These are phyloP conservation scores for Taphrina wiesneri DNA, from an alignment of 1,139 yeast genomes.

Conservation along the genomic window DNA sequence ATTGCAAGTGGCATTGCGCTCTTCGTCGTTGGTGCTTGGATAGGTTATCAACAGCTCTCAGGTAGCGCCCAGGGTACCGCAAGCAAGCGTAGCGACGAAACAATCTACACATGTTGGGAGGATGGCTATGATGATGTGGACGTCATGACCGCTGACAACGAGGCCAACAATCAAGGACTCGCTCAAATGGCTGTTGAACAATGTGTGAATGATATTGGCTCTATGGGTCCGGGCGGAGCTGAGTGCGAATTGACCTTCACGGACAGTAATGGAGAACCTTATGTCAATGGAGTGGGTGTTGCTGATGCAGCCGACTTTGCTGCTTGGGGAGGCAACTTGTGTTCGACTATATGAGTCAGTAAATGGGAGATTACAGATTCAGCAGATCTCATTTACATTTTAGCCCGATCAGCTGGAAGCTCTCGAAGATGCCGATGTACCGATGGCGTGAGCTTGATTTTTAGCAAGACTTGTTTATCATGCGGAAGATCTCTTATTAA, in stretches of 20 bases:
- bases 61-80: conserved; percentile 1
- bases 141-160: not conserved
- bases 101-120: not conserved
- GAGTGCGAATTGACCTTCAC: not conserved
- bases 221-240: not conserved
- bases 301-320: not conserved
- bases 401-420: not conserved
- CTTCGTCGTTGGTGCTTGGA: not conserved
- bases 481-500: conserved; percentile 1
- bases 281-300: not conserved
- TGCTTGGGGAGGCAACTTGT: not conserved
- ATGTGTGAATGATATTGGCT: not conserved
- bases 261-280: not conserved
- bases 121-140: not conserved
- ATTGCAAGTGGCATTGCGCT: not conserved
- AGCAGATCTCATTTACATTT: not conserved
- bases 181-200: not conserved
- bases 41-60: not conserved
- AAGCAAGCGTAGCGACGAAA: not conserved
- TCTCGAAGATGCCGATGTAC: not conserved
- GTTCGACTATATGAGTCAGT: not conserved
- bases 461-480: conserved; percentile 2
- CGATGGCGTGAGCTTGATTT: not conserved
- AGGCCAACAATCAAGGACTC: not conserved
- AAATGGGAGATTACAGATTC: not conserved